Evolutionary conservation across 768 basidiomycete species (phyloP).

Genomic region (Mycena latifolia): DNA sequence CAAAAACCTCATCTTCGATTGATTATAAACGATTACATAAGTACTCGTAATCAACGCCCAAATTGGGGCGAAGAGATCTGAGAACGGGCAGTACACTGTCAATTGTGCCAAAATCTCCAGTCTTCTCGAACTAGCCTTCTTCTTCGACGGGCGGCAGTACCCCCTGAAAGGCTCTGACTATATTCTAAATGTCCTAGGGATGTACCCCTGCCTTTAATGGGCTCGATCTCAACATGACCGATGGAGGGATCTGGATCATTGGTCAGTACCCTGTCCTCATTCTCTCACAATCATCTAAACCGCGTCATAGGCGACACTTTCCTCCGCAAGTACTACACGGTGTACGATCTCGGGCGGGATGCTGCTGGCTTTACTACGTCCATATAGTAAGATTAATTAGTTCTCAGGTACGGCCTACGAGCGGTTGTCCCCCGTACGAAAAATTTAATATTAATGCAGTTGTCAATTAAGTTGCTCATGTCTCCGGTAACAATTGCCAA

Average conservation of each 20-base stretch:
- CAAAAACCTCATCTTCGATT: too few relatives aligned
- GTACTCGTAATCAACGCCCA: slow-evolving; percentile 93
- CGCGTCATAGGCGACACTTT: slow-evolving; percentile 79
- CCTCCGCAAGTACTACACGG: slow-evolving; percentile 92
- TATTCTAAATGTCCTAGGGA: slow-evolving; percentile 89
- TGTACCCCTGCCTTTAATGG: slow-evolving; percentile 96
- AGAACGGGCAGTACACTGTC: slow-evolving; percentile 96
- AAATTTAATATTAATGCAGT: too few relatives aligned
- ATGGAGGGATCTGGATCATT: slow-evolving; percentile 89
- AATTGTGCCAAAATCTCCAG: slow-evolving; percentile 88
- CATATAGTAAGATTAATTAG: too few relatives aligned
- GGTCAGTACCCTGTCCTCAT: slow-evolving; percentile 59
- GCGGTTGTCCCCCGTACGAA: too few relatives aligned
- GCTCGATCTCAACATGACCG: slow-evolving; percentile 88
- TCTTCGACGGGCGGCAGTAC: slow-evolving; percentile 85
- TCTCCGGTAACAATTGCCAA: too few relatives aligned
- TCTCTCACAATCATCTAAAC: not conserved
- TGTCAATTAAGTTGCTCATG: too few relatives aligned
- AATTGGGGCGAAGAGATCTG: slow-evolving; percentile 94
- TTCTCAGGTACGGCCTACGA: too few relatives aligned
- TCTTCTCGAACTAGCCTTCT: slow-evolving; percentile 88
- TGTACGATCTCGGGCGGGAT: slow-evolving; percentile 83
- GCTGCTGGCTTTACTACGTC: slow-evolving; percentile 96
- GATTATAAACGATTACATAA: too few relatives aligned
- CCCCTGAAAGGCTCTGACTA: slow-evolving; percentile 88